Evolutionary conservation across 805 yeast genomes (phyloP).

Genomic region (Starmerella apis): DNA sequence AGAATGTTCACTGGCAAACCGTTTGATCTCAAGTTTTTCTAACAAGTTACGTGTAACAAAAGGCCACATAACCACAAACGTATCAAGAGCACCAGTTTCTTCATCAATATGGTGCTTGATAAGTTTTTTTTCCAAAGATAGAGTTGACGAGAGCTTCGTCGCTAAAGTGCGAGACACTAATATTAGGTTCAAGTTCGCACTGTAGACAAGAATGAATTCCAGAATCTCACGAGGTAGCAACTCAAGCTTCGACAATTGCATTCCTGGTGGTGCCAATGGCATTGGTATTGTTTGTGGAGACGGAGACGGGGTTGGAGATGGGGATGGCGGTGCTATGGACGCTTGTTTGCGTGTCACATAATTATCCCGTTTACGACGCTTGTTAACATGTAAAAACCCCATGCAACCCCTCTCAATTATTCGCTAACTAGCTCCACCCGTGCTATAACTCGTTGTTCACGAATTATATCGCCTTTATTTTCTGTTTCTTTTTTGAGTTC

Average conservation of each 20-base stretch:
- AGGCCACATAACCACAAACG: conserved; percentile 20
- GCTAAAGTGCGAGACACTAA: conserved; percentile 31
- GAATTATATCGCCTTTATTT: background rate
- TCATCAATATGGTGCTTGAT: conserved; percentile 17
- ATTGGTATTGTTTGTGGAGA: background rate
- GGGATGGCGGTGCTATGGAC: background rate
- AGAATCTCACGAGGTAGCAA: conserved; percentile 39
- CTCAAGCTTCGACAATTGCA: conserved; percentile 8
- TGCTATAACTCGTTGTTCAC: background rate
- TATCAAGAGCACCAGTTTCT: conserved; percentile 17
- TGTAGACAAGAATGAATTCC: conserved; percentile 33
- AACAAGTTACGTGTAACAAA: conserved; percentile 26
- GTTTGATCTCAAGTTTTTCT: conserved; percentile 30
- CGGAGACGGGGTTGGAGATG: background rate
- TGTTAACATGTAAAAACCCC: conserved; percentile 8
- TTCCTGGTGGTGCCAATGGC: background rate
- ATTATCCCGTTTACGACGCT: background rate
- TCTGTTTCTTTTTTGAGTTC: background rate
- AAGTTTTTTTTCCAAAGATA: conserved; percentile 23
- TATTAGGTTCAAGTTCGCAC: conserved; percentile 35
- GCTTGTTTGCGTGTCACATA: background rate
- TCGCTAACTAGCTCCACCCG: background rate
- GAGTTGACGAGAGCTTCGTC: conserved; percentile 27
- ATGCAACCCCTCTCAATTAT: background rate
- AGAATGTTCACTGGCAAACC: background rate